Evolutionary conservation across 1,284 basidiomycete species (phyloP).

Genomic region (Naganishia liquefaciens): DNA sequence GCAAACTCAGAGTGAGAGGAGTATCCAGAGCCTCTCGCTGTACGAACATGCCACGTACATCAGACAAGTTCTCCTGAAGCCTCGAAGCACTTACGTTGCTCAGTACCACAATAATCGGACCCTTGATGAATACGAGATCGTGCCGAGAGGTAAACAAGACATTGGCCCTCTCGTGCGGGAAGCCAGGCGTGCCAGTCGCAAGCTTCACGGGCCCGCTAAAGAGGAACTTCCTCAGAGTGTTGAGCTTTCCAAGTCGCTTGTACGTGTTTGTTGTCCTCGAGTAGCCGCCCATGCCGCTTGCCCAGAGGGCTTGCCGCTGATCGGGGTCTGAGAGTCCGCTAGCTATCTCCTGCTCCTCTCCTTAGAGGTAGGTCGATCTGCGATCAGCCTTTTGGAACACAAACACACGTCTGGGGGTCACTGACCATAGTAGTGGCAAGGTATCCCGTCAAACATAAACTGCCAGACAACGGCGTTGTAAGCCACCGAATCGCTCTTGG

Average conservation of each 20-base stretch:
- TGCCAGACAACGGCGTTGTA: slow-evolving; percentile 67
- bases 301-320: slow-evolving; percentile 77
- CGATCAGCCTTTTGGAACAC: too few species aligned
- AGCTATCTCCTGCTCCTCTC: slow-evolving; percentile 66
- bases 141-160: slow-evolving; percentile 62
- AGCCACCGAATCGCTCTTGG: slow-evolving; percentile 43
- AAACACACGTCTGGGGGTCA: too few species aligned
- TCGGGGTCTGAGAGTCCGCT: slow-evolving; percentile 63
- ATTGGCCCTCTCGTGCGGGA: slow-evolving; percentile 62
- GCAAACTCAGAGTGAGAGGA: background rate
- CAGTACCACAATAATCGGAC: slow-evolving; percentile 66
- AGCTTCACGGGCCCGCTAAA: slow-evolving; percentile 55
- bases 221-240: slow-evolving; percentile 70
- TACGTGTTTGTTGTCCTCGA: slow-evolving; percentile 60
- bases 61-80: background rate
- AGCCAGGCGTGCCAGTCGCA: slow-evolving; percentile 56
- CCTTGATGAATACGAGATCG: slow-evolving; percentile 72
- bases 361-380: too few species aligned
- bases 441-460: slow-evolving; percentile 66
- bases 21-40: background rate
- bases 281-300: slow-evolving; percentile 64
- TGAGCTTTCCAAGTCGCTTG: slow-evolving; percentile 65
- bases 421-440: slow-evolving; percentile 62
- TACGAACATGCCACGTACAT: background rate
- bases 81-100: slow-evolving; percentile 62